A percentile compares a stretch with the other conserved stretches of the same genome.
These are phyloP conservation scores for Thelonectria blattea DNA, from an alignment of 2,329 filamentous ascomycete species.

Conservation along the genomic window DNA sequence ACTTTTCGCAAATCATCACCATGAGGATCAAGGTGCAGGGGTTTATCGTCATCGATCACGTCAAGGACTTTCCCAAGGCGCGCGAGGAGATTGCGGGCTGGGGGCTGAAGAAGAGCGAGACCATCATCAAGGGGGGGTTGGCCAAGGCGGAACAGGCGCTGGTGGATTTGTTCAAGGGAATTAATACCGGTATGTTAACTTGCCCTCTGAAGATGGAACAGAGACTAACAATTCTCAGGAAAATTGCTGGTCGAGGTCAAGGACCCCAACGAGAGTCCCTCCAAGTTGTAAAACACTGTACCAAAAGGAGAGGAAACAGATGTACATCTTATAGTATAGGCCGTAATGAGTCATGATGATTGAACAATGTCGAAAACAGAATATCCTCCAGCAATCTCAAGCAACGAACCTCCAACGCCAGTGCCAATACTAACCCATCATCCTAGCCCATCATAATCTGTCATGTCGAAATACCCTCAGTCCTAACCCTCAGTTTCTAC, in stretches of 20 bases:
- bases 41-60: constrained; percentile 77
- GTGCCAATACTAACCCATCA: no score
- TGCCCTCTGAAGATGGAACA: background rate
- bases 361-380: background rate
- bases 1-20: constrained; percentile 59
- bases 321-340: background rate
- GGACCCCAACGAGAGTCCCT: constrained; percentile 39
- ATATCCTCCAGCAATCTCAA: no score
- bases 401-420: no score
- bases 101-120: constrained; percentile 76
- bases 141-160: constrained; percentile 68
- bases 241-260: constrained; percentile 50
- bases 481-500: no score
- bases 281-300: constrained; percentile 35
- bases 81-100: constrained; percentile 69
- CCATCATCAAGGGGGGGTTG: constrained; percentile 72
- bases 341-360: constrained; percentile 1
- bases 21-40: constrained; percentile 70
- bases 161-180: constrained; percentile 69
- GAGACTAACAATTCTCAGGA: constrained; percentile 40
- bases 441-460: no score
- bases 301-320: background rate
- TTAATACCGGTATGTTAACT: constrained; percentile 61
- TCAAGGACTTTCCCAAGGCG: constrained; percentile 63
- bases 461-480: no score